Conservation (phyloP, 2,329 filamentous ascomycete species). For the Alternaria triticimaculans region DNA sequence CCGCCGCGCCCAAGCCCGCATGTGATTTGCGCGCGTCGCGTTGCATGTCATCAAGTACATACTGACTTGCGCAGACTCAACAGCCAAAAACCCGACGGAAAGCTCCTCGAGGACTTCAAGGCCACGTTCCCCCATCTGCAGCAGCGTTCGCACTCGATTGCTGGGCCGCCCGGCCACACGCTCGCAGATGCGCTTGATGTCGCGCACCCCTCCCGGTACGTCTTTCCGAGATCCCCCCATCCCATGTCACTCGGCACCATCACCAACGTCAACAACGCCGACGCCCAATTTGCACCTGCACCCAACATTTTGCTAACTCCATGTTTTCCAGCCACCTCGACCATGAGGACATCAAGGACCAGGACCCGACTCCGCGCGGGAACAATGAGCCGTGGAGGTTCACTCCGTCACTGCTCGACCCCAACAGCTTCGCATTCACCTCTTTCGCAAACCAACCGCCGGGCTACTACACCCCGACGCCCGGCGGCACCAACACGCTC, state of each 20-base stretch:
- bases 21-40: conserved; percentile 41
- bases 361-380: conserved; percentile 82
- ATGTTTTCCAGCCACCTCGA: conserved; percentile 49
- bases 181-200: conserved; percentile 56
- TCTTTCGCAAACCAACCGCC: conserved; percentile 79
- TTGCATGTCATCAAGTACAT: conserved; percentile 6
- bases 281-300: not conserved
- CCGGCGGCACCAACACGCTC: conserved; percentile 78
- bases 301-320: not conserved
- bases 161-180: conserved; percentile 52
- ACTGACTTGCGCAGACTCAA: conserved; percentile 63
- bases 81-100: conserved; percentile 84
- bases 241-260: conserved; percentile 11
- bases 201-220: conserved; percentile 54
- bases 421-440: conserved; percentile 80
- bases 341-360: conserved; percentile 68
- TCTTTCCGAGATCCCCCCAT: conserved; percentile 18
- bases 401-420: conserved; percentile 86
- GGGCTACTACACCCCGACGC: conserved; percentile 87
- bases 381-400: conserved; percentile 85
- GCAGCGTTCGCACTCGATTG: conserved; percentile 53
- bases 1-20: conserved; percentile 8
- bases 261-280: conserved; percentile 3
- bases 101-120: conserved; percentile 83
- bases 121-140: conserved; percentile 78